phyloP scores from a whole-genome alignment of 2,329 filamentous ascomycete species.

The Hirsutella minnesotensis region DNA sequence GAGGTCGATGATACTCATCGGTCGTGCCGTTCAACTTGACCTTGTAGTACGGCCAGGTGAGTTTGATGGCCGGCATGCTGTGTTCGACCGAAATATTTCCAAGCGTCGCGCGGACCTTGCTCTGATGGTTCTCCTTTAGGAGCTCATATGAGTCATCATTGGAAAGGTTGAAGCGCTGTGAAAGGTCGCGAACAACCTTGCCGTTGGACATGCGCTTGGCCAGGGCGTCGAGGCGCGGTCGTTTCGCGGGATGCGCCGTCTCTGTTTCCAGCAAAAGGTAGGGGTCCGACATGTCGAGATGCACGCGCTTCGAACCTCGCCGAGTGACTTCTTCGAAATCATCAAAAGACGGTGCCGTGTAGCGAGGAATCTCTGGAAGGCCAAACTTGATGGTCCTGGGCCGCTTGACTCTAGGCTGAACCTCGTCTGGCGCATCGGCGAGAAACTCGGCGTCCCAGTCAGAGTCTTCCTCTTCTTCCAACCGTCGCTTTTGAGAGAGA shows the following conservation, averaged over 20 bases:
- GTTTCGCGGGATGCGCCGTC: slow-evolving; percentile 49
- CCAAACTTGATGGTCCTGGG: slow-evolving; percentile 51
- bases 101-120: slow-evolving; percentile 86
- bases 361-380: slow-evolving; percentile 44
- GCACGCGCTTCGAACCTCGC: slow-evolving; percentile 64
- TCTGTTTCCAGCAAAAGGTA: slow-evolving; percentile 75
- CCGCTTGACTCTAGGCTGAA: slow-evolving; percentile 48
- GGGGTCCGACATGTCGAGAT: slow-evolving; percentile 80
- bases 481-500: slow-evolving; percentile 18
- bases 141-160: slow-evolving; percentile 94
- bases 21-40: slow-evolving; percentile 66
- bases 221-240: slow-evolving; percentile 41
- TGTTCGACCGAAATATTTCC: slow-evolving; percentile 91
- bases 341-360: slow-evolving; percentile 62
- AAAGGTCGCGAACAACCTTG: slow-evolving; percentile 60
- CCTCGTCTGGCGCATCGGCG: slow-evolving; percentile 33
- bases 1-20: slow-evolving; percentile 74
- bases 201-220: slow-evolving; percentile 57
- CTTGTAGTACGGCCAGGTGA: slow-evolving; percentile 94
- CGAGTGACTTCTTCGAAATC: slow-evolving; percentile 66
- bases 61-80: slow-evolving; percentile 77
- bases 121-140: slow-evolving; percentile 92
- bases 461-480: slow-evolving; percentile 34
- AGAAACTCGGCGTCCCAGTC: slow-evolving; percentile 54
- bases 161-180: slow-evolving; percentile 83